These are phyloP conservation scores for Remersonia thermophila DNA, from an alignment of 2,329 filamentous ascomycete species.

Conservation along the genomic window DNA sequence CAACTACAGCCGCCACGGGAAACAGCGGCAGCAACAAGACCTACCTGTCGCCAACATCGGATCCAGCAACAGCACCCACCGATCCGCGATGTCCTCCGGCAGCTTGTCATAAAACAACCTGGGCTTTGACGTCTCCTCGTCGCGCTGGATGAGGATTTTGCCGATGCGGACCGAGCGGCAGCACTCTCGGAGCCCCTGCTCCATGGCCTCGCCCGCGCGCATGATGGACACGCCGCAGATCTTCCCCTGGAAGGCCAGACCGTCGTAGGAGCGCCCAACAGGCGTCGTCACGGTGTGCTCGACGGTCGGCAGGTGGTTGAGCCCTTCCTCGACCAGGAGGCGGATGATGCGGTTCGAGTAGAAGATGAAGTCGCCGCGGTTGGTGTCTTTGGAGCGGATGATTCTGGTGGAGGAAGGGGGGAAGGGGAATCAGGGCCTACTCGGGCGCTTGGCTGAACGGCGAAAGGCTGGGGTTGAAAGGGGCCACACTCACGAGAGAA, in stretches of 20 bases:
- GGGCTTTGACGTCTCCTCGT: slow-evolving; percentile 85
- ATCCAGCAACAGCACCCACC: slow-evolving; percentile 89
- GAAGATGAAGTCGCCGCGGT: slow-evolving; percentile 95
- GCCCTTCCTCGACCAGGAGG: slow-evolving; percentile 86
- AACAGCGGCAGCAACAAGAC: slow-evolving; percentile 18
- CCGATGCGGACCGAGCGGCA: slow-evolving; percentile 96
- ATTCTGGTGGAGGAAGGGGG: slow-evolving; percentile 46
- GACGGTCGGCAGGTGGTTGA: slow-evolving; percentile 90
- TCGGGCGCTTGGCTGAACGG: background rate
- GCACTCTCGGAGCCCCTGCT: slow-evolving; percentile 90
- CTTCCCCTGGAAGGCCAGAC: slow-evolving; percentile 92
- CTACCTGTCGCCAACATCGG: slow-evolving; percentile 98
- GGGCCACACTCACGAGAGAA: slow-evolving; percentile 70
- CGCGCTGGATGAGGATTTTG: slow-evolving; percentile 94
- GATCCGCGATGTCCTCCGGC: slow-evolving; percentile 78
- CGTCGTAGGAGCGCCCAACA: slow-evolving; percentile 75
- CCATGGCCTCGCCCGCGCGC: slow-evolving; percentile 96
- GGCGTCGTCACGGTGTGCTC: slow-evolving; percentile 84
- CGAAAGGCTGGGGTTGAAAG: slow-evolving; percentile 1
- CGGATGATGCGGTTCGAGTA: slow-evolving; percentile 98
- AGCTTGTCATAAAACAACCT: slow-evolving; percentile 97
- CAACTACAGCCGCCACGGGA: background rate
- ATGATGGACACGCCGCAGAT: slow-evolving; percentile 98
- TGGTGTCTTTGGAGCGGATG: slow-evolving; percentile 83
- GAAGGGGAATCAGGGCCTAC: background rate